Percentiles rank a stretch among this genome's conserved stretches.
phyloP scores from a whole-genome alignment of 768 basidiomycete genomes.

The Hygrocybe punicea region DNA sequence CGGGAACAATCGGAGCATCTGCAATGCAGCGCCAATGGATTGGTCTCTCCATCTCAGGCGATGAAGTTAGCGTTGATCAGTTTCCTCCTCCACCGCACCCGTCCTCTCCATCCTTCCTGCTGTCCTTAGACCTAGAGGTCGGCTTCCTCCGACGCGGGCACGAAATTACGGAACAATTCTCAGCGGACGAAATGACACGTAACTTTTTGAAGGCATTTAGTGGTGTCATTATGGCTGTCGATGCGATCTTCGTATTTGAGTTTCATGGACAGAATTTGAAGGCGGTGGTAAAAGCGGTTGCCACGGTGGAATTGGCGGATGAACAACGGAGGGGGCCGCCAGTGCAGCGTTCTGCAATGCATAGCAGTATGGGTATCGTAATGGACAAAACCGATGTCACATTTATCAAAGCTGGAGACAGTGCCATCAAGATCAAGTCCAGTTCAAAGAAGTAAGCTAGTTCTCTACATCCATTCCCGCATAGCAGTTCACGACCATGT shows the following conservation, averaged over 20 bases:
- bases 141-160: slow-evolving; percentile 55
- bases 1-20: slow-evolving; percentile 73
- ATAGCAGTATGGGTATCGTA: slow-evolving; percentile 60
- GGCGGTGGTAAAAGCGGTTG: slow-evolving; percentile 58
- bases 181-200: slow-evolving; percentile 79
- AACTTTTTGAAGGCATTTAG: slow-evolving; percentile 74
- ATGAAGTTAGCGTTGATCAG: slow-evolving; percentile 66
- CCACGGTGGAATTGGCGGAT: slow-evolving; percentile 57
- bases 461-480: background rate
- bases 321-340: slow-evolving; percentile 48
- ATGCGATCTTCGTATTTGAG: slow-evolving; percentile 78
- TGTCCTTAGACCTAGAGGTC: slow-evolving; percentile 77
- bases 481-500: slow-evolving; percentile 1
- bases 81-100: slow-evolving; percentile 53
- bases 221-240: slow-evolving; percentile 64
- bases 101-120: slow-evolving; percentile 58
- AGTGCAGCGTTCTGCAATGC: slow-evolving; percentile 25
- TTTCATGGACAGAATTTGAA: slow-evolving; percentile 84
- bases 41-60: slow-evolving; percentile 73
- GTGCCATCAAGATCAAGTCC: slow-evolving; percentile 85
- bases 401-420: slow-evolving; percentile 78
- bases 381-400: slow-evolving; percentile 93
- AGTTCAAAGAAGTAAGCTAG: slow-evolving; percentile 76
- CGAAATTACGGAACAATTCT: slow-evolving; percentile 67
- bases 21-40: slow-evolving; percentile 86